phyloP scores from a whole-genome alignment of 2,329 filamentous ascomycete genomes.

The Laburnicola sp. region DNA sequence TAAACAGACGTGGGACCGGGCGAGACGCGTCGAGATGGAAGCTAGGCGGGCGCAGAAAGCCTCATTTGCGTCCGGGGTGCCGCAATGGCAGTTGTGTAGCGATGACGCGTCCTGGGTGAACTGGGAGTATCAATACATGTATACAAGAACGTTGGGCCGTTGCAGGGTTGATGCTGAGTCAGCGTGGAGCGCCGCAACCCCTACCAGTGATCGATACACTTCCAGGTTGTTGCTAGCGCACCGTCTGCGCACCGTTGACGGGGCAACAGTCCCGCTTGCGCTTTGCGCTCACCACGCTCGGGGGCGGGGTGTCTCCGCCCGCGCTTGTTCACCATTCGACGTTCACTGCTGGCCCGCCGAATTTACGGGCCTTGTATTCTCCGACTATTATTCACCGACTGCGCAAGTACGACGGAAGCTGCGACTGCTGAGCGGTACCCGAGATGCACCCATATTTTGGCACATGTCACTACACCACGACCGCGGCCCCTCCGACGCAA shows the following conservation, averaged over 20 bases:
- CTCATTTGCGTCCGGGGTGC: conserved; percentile 19
- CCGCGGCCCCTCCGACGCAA: neutral
- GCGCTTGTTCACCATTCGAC: no score
- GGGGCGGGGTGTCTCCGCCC: no score
- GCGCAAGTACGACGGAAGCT: neutral
- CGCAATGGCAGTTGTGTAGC: conserved; percentile 23
- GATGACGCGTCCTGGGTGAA: conserved; percentile 26
- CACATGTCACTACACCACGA: neutral
- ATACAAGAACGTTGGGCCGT: conserved; percentile 26
- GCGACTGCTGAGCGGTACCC: neutral
- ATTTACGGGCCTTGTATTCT: no score
- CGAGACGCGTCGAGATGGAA: conserved; percentile 30
- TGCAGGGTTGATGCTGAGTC: conserved; percentile 1
- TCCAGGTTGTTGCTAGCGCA: no score
- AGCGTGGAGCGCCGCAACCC: no score
- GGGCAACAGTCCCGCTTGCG: no score
- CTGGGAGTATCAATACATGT: conserved; percentile 23
- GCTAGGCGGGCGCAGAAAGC: conserved; percentile 22
- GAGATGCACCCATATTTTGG: conserved; percentile 1
- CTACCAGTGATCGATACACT: neutral
- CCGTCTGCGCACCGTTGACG: no score
- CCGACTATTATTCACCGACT: neutral
- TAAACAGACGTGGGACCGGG: conserved; percentile 22
- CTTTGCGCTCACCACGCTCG: no score
- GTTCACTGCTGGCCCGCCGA: no score